These are phyloP conservation scores for Aspergillus hiratsukae DNA, from an alignment of 2,329 filamentous ascomycete species.

Conservation along the genomic window DNA sequence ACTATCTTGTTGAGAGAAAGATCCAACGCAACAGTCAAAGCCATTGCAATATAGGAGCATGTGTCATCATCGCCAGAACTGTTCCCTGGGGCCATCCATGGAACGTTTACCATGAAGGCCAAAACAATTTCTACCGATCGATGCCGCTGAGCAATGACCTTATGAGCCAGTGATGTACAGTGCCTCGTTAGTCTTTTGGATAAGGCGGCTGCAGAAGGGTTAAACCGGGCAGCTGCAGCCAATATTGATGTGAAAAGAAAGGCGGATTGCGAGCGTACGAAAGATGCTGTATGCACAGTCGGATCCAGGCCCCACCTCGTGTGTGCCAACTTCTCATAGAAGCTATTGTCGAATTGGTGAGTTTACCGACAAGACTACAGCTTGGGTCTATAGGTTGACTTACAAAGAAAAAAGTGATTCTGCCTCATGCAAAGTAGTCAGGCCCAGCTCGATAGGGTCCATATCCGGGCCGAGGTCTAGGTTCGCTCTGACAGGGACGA, in stretches of 20 bases:
- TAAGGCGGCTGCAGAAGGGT: slow-evolving; percentile 59
- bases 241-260: slow-evolving; percentile 70
- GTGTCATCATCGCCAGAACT: slow-evolving; percentile 60
- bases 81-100: slow-evolving; percentile 60
- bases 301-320: slow-evolving; percentile 71
- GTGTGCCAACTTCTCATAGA: slow-evolving; percentile 65
- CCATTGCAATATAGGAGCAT: slow-evolving; percentile 66
- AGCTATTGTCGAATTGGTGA: slow-evolving; percentile 42
- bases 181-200: slow-evolving; percentile 64
- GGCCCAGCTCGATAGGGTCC: slow-evolving; percentile 65
- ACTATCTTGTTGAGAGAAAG: slow-evolving; percentile 67
- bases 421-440: slow-evolving; percentile 63
- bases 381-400: slow-evolving; percentile 21
- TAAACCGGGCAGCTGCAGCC: slow-evolving; percentile 63
- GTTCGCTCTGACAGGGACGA: slow-evolving; percentile 59
- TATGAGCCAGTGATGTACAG: slow-evolving; percentile 57
- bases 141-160: slow-evolving; percentile 58
- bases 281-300: slow-evolving; percentile 59
- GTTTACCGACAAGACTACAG: neutral
- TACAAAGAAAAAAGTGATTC: slow-evolving; percentile 62
- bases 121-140: slow-evolving; percentile 70
- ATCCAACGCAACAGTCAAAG: slow-evolving; percentile 65
- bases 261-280: slow-evolving; percentile 63
- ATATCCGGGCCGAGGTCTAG: slow-evolving; percentile 61
- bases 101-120: slow-evolving; percentile 70